Evolutionary conservation across 2,329 filamentous ascomycete genomes (phyloP).

Genomic region (Neofusicoccum umdonicola): DNA sequence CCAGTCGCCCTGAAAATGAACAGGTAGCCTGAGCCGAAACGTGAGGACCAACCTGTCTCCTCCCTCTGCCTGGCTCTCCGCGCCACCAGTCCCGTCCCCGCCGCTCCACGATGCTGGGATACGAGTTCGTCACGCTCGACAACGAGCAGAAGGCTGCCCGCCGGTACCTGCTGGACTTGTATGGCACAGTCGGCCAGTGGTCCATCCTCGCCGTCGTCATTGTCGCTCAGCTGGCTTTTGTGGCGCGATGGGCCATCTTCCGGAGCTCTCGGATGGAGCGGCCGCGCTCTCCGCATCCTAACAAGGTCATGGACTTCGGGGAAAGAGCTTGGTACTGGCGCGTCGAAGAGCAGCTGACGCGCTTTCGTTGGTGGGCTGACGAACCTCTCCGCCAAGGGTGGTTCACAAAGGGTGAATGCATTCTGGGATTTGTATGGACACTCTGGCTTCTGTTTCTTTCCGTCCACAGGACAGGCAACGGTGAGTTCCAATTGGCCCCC

Average conservation of each 20-base stretch:
- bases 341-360: constrained; percentile 27
- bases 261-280: constrained; percentile 21
- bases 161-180: constrained; percentile 53
- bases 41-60: background rate
- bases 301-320: constrained; percentile 30
- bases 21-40: background rate
- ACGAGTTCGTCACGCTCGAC: constrained; percentile 53
- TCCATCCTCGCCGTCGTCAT: constrained; percentile 50
- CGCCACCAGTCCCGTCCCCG: background rate
- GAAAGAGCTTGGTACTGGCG: constrained; percentile 27
- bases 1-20: background rate
- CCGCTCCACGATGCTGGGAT: constrained; percentile 36
- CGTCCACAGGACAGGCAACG: constrained; percentile 52
- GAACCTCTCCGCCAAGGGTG: constrained; percentile 43
- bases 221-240: constrained; percentile 41
- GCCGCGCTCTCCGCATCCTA: constrained; percentile 42
- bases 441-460: constrained; percentile 53
- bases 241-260: constrained; percentile 20
- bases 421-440: constrained; percentile 49
- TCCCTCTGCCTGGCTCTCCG: background rate
- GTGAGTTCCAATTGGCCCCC: constrained; percentile 37
- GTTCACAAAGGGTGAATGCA: constrained; percentile 53
- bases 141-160: constrained; percentile 51
- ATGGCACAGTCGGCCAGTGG: constrained; percentile 56
- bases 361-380: constrained; percentile 45